Evolutionary conservation across 2,329 filamentous ascomycete genomes (phyloP).

Genomic region (Lithohypha guttulata): DNA sequence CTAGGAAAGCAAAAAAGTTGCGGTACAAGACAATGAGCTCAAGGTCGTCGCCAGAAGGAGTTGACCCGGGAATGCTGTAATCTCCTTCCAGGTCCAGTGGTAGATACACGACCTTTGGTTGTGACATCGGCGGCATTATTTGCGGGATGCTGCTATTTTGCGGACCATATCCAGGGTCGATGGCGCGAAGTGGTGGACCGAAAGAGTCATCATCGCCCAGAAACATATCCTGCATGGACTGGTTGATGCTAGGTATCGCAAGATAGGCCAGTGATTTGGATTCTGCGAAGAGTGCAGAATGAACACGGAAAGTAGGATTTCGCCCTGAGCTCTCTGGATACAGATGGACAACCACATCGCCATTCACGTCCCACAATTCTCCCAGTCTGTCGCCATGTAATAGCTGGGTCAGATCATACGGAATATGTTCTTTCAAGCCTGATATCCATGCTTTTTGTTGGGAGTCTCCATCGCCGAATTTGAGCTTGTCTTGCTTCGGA

Average conservation of each 20-base stretch:
- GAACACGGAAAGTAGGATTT: conserved; percentile 50
- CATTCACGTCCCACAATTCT: conserved; percentile 53
- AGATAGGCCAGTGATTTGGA: conserved; percentile 27
- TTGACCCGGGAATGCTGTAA: conserved; percentile 26
- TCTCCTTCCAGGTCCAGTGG: conserved; percentile 47
- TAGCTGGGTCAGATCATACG: conserved; percentile 45
- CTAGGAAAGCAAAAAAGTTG: conserved; percentile 53
- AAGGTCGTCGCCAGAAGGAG: conserved; percentile 38
- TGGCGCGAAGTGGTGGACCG: conserved; percentile 26
- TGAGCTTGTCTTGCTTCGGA: conserved; percentile 21
- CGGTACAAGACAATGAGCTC: conserved; percentile 49
- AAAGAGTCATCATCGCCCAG: conserved; percentile 36
- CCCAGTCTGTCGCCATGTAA: conserved; percentile 42
- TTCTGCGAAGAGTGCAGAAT: conserved; percentile 48
- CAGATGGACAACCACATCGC: conserved; percentile 54
- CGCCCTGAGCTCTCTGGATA: conserved; percentile 47
- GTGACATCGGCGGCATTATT: conserved; percentile 2
- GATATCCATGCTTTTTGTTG: conserved; percentile 45
- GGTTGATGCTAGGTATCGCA: neutral
- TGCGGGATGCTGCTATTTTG: neutral
- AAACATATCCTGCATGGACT: conserved; percentile 1
- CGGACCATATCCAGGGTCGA: neutral
- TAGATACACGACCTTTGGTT: conserved; percentile 37
- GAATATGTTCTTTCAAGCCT: conserved; percentile 44
- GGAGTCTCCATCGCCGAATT: conserved; percentile 27